Percentiles rank a stretch among this genome's conserved stretches.
These are phyloP conservation scores for Microascus cirrosus DNA, from an alignment of 2,329 filamentous ascomycete genomes.

Conservation along the genomic window DNA sequence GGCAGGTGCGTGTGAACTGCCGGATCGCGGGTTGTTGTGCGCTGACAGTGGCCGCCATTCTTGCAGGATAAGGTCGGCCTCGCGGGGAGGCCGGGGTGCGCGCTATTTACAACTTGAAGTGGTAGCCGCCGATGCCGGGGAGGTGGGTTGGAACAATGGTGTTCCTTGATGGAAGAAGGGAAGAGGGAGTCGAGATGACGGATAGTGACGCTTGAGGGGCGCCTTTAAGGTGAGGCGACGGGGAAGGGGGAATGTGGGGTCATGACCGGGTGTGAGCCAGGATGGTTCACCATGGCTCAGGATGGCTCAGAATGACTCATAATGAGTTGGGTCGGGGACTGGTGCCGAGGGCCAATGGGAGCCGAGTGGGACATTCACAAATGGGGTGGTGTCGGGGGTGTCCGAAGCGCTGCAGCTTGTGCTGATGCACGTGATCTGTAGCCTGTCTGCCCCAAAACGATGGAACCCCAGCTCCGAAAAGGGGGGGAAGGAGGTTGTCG, in stretches of 20 bases:
- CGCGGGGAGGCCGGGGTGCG: background rate
- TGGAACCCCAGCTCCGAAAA: too few species aligned
- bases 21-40: background rate
- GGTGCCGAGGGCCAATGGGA: background rate
- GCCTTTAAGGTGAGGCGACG: background rate
- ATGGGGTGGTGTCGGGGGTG: background rate
- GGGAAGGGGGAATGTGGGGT: background rate
- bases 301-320: slow-evolving; percentile 3
- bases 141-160: background rate
- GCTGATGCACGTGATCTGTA: background rate
- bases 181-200: background rate
- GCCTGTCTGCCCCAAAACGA: too few species aligned
- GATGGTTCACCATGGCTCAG: background rate
- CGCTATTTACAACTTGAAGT: background rate
- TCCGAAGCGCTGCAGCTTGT: background rate
- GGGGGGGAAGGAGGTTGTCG: too few species aligned
- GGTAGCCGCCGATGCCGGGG: background rate
- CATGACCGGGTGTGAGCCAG: background rate
- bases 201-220: background rate
- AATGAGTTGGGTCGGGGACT: background rate
- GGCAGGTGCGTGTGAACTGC: background rate
- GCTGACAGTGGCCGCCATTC: background rate
- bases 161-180: background rate
- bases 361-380: background rate
- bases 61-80: background rate